These are phyloP conservation scores for Colletotrichum plurivorum DNA, from an alignment of 2,329 filamentous ascomycete genomes.

Conservation along the genomic window DNA sequence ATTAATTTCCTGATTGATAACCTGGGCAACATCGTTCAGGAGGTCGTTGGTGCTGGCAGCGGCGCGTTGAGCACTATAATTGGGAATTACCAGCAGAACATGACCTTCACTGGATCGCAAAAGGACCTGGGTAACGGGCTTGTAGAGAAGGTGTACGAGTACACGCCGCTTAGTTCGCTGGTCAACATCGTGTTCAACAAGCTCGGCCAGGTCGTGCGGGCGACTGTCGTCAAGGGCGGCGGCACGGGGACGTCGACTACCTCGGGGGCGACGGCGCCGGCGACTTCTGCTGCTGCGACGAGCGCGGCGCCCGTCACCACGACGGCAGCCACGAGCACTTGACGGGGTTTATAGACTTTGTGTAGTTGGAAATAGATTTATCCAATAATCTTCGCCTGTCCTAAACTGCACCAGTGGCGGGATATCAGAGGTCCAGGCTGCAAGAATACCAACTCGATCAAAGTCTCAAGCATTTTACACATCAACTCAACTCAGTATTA, in stretches of 20 bases:
- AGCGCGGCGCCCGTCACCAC: constrained; percentile 1
- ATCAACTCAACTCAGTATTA: too few relatives aligned
- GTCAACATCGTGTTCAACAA: constrained; percentile 70
- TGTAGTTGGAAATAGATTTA: too few relatives aligned
- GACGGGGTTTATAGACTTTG: too few relatives aligned
- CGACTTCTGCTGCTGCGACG: constrained; percentile 20
- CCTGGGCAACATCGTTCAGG: constrained; percentile 74
- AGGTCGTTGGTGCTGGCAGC: constrained; percentile 64
- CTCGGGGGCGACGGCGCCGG: background rate
- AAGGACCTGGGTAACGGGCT: constrained; percentile 50
- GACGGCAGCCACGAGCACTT: background rate
- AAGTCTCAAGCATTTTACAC: too few relatives aligned
- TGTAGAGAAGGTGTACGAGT: constrained; percentile 67
- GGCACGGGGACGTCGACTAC: constrained; percentile 30
- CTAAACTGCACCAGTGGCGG: too few relatives aligned
- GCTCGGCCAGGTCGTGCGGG: constrained; percentile 68
- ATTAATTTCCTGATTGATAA: constrained; percentile 73
- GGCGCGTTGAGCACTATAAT: constrained; percentile 65
- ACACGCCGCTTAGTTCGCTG: constrained; percentile 63
- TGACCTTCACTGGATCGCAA: constrained; percentile 63
- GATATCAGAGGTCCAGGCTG: too few relatives aligned
- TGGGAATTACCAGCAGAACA: constrained; percentile 70
- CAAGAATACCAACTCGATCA: too few relatives aligned
- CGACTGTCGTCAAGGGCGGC: constrained; percentile 51
- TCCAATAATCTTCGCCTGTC: too few relatives aligned